Percentiles rank a stretch among this genome's conserved stretches.
Evolutionary conservation across 768 basidiomycete species (phyloP).

Genomic region (Mycena galopus): DNA sequence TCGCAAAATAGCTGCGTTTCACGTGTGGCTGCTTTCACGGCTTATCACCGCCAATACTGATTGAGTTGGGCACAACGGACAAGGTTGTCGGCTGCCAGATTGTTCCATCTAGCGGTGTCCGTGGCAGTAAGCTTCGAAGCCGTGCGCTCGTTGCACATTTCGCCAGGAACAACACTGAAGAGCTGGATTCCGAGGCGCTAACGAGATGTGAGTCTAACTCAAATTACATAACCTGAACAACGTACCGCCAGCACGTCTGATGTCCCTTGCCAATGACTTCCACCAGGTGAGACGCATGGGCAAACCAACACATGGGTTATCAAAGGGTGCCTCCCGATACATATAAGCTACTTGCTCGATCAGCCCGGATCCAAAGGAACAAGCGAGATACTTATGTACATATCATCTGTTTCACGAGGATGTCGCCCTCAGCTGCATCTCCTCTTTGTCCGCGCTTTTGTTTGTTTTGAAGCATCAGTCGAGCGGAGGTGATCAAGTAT

Average conservation of each 20-base stretch:
- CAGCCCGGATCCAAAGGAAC: neutral
- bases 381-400: neutral
- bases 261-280: slow-evolving; percentile 9
- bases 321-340: slow-evolving; percentile 17
- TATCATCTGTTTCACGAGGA: neutral
- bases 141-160: slow-evolving; percentile 14
- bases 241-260: neutral
- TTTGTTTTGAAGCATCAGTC: slow-evolving; percentile 1
- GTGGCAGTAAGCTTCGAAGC: slow-evolving; percentile 16
- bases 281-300: slow-evolving; percentile 8
- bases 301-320: neutral
- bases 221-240: neutral
- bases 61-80: slow-evolving; percentile 12
- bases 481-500: slow-evolving; percentile 1
- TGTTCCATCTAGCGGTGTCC: slow-evolving; percentile 6
- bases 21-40: no score
- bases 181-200: slow-evolving; percentile 16
- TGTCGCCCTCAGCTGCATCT: neutral
- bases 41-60: slow-evolving; percentile 23
- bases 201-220: neutral
- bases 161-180: slow-evolving; percentile 10
- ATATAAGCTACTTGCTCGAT: neutral
- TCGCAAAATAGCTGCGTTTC: no score
- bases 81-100: slow-evolving; percentile 1
- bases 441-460: neutral